These are phyloP conservation scores for Albophoma yamanashiensis DNA, from an alignment of 2,329 filamentous ascomycete species.

Conservation along the genomic window DNA sequence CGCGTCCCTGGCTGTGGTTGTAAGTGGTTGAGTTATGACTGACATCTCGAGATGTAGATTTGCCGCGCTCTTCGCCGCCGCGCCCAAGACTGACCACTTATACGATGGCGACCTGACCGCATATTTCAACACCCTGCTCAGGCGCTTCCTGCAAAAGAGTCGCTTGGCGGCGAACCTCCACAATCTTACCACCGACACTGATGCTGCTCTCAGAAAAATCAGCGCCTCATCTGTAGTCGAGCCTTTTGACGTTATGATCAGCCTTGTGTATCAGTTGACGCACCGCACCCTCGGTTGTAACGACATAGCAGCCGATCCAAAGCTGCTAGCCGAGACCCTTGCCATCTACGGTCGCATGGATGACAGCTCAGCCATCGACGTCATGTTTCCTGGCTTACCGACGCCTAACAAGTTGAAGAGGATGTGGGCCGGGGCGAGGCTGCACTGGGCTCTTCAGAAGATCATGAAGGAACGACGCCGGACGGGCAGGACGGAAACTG, in stretches of 20 bases:
- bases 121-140: constrained; percentile 18
- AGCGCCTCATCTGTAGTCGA: constrained; percentile 19
- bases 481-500: constrained; percentile 30
- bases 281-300: constrained; percentile 42
- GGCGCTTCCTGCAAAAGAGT: constrained; percentile 25
- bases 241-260: constrained; percentile 43
- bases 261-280: constrained; percentile 43
- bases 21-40: background rate
- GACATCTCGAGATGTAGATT: constrained; percentile 10
- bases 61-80: constrained; percentile 17
- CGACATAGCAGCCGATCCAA: constrained; percentile 39
- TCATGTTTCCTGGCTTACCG: constrained; percentile 44
- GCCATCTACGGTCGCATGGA: constrained; percentile 36
- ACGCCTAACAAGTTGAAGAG: constrained; percentile 30
- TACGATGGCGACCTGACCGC: constrained; percentile 11
- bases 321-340: constrained; percentile 29
- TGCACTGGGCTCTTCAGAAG: constrained; percentile 37
- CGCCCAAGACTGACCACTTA: constrained; percentile 11
- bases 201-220: background rate
- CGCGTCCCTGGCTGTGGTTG: background rate
- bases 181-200: constrained; percentile 29
- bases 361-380: constrained; percentile 25
- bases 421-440: constrained; percentile 29
- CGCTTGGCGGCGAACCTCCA: constrained; percentile 27
- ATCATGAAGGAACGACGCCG: constrained; percentile 34